These are phyloP conservation scores for Arabis alpina DNA, from an alignment of 345 rosid species.

Conservation along the genomic window DNA sequence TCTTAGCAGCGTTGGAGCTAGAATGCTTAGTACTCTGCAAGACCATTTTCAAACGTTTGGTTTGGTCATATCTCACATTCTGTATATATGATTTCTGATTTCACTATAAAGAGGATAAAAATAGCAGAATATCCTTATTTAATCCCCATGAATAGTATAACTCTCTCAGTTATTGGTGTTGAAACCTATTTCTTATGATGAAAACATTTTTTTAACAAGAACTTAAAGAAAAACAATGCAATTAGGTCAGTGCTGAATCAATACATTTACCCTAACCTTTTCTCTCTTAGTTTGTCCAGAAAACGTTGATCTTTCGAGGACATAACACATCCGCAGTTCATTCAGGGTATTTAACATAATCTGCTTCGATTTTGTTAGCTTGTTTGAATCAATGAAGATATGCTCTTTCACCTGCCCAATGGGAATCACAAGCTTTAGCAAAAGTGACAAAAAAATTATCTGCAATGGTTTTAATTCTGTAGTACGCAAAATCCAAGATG, in stretches of 20 bases:
- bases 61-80: constrained; percentile 19
- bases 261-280: constrained; percentile 68
- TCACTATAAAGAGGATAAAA: neutral
- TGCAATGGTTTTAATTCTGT: too few species aligned
- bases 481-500: constrained; percentile 18
- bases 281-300: constrained; percentile 57
- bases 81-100: neutral
- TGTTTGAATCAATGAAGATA: constrained; percentile 72
- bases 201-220: neutral
- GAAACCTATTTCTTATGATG: constrained; percentile 19
- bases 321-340: constrained; percentile 79
- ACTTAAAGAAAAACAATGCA: constrained; percentile 20
- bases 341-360: constrained; percentile 77
- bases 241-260: constrained; percentile 9
- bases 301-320: constrained; percentile 60
- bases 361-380: constrained; percentile 84
- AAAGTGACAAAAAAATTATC: constrained; percentile 11
- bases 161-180: constrained; percentile 25
- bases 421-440: constrained; percentile 30
- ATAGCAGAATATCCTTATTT: constrained; percentile 20
- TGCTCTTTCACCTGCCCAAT: constrained; percentile 70
- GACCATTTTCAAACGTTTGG: constrained; percentile 28
- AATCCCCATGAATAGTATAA: too few species aligned
- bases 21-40: constrained; percentile 63
- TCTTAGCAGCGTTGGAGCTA: constrained; percentile 50